Evolutionary conservation across 2,329 filamentous ascomycete genomes (phyloP).

Genomic region (Phialophora chinensis): DNA sequence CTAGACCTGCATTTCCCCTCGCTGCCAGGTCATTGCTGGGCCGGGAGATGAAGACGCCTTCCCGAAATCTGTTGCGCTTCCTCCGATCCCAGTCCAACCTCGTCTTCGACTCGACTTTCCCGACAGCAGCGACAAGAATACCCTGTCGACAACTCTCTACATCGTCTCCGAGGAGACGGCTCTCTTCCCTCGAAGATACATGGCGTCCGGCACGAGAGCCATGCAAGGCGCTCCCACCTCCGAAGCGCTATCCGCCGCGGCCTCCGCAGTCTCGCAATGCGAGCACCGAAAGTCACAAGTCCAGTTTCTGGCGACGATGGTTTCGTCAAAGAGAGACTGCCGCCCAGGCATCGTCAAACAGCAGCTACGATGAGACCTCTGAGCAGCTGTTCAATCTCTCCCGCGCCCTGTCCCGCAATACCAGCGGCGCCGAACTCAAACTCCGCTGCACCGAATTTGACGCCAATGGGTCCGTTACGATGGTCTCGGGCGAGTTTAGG

Average conservation of each 20-base stretch:
- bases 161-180: constrained; percentile 17
- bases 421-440: constrained; percentile 79
- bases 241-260: constrained; percentile 26
- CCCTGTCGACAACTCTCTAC: constrained; percentile 36
- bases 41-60: constrained; percentile 49
- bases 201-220: constrained; percentile 33
- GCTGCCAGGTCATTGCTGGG: not conserved
- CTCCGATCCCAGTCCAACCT: constrained; percentile 72
- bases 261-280: constrained; percentile 32
- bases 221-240: constrained; percentile 36
- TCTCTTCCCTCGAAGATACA: constrained; percentile 29
- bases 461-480: constrained; percentile 85
- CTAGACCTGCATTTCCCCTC: not conserved
- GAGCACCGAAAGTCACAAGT: constrained; percentile 33
- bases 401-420: constrained; percentile 56
- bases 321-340: constrained; percentile 28
- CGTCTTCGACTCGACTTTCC: constrained; percentile 37
- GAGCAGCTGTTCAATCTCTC: constrained; percentile 71
- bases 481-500: constrained; percentile 95
- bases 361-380: constrained; percentile 51
- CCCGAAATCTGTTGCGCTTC: constrained; percentile 69
- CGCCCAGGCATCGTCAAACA: constrained; percentile 10
- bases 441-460: constrained; percentile 95
- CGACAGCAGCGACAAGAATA: constrained; percentile 3
- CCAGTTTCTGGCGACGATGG: constrained; percentile 34